These are phyloP conservation scores for Aspergillus caelatus DNA, from an alignment of 2,329 filamentous ascomycete species.

Conservation along the genomic window DNA sequence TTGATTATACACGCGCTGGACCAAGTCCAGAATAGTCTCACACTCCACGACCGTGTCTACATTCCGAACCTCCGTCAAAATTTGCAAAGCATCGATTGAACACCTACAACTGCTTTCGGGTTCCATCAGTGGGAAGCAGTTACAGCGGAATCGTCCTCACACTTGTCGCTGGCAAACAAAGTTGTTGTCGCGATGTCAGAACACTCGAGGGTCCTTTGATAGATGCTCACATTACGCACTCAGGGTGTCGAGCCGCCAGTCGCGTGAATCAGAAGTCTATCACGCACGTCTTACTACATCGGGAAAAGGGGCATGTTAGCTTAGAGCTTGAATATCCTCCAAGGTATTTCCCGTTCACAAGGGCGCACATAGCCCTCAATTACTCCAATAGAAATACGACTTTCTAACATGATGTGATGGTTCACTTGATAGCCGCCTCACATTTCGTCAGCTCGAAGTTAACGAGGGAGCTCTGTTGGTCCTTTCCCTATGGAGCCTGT, in stretches of 20 bases:
- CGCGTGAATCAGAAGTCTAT: background rate
- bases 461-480: conserved; percentile 13
- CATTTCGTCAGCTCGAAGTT: conserved; percentile 6
- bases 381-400: conserved; percentile 14
- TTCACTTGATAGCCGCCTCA: conserved; percentile 19
- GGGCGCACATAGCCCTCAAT: background rate
- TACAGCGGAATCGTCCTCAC: background rate
- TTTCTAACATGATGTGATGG: conserved; percentile 8
- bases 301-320: conserved; percentile 3
- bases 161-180: background rate
- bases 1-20: conserved; percentile 26
- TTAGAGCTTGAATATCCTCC: conserved; percentile 10
- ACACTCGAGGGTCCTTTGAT: background rate
- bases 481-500: conserved; percentile 12
- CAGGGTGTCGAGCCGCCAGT: background rate
- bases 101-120: conserved; percentile 25
- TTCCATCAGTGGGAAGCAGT: conserved; percentile 15
- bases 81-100: conserved; percentile 25
- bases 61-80: conserved; percentile 27
- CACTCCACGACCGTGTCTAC: conserved; percentile 31
- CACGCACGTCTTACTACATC: background rate
- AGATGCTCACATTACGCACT: conserved; percentile 7
- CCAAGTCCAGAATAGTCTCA: conserved; percentile 27
- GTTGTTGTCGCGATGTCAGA: too few relatives aligned
- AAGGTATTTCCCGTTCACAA: background rate